Conservation (phyloP, 2,329 filamentous ascomycete species). For the Sclerotinia glacialis region DNA sequence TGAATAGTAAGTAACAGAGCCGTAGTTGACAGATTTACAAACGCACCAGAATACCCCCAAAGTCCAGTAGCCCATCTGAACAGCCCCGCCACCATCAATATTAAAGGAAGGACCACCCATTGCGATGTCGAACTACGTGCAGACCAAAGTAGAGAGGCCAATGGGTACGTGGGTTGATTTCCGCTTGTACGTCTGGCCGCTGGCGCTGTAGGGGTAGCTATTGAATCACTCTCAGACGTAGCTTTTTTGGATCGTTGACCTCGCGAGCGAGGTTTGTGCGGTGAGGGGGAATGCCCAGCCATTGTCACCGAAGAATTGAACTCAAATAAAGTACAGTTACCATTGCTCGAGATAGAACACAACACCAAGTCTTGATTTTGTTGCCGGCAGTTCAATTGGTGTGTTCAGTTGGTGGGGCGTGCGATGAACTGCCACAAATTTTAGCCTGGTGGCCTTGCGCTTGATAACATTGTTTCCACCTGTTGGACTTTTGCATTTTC, state of each 20-base stretch:
- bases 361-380: not conserved
- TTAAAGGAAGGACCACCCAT: constrained; percentile 87
- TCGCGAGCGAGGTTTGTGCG: constrained; percentile 19
- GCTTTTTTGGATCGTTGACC: constrained; percentile 13
- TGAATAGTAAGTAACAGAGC: constrained; percentile 23
- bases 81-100: constrained; percentile 85
- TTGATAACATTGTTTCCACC: constrained; percentile 14
- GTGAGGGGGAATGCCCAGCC: constrained; percentile 15
- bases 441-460: constrained; percentile 10
- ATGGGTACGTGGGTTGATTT: constrained; percentile 61
- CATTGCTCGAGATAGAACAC: constrained; percentile 11
- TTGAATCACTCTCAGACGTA: constrained; percentile 9
- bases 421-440: constrained; percentile 1
- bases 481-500: not conserved
- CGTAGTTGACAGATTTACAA: not conserved
- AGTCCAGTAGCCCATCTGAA: constrained; percentile 91
- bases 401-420: constrained; percentile 8
- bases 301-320: constrained; percentile 18
- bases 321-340: not conserved
- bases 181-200: constrained; percentile 18
- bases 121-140: constrained; percentile 78
- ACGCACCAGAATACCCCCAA: constrained; percentile 90
- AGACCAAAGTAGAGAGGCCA: constrained; percentile 93
- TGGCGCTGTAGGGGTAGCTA: constrained; percentile 3
- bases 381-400: not conserved